These are phyloP conservation scores for Xenosphaeropsis pyriputrescens DNA, from an alignment of 2,329 filamentous ascomycete species.

Conservation along the genomic window DNA sequence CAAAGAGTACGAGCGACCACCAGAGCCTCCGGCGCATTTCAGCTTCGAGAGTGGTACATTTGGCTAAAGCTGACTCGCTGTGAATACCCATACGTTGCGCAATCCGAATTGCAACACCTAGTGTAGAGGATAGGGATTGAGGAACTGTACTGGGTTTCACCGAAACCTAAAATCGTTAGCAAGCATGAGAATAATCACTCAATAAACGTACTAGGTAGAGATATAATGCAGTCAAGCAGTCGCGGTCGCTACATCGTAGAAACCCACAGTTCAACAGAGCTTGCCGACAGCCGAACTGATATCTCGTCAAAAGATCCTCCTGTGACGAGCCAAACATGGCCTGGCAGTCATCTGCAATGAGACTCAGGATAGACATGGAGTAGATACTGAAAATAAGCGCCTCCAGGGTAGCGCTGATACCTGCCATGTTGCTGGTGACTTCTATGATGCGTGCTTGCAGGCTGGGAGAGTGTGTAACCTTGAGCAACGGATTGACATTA, in stretches of 20 bases:
- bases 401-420: constrained; percentile 41
- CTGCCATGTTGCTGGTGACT: constrained; percentile 38
- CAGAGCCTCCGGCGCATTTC: constrained; percentile 47
- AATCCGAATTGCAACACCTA: constrained; percentile 29
- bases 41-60: constrained; percentile 30
- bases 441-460: constrained; percentile 51
- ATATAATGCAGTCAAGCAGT: constrained; percentile 33
- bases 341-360: constrained; percentile 38
- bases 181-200: neutral
- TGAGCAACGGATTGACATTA: constrained; percentile 60
- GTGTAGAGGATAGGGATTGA: constrained; percentile 41
- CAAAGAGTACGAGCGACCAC: constrained; percentile 48
- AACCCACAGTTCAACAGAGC: constrained; percentile 27
- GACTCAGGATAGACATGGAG: constrained; percentile 37
- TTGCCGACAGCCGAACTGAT: constrained; percentile 29
- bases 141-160: constrained; percentile 32
- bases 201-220: constrained; percentile 32
- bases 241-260: constrained; percentile 23
- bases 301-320: constrained; percentile 22
- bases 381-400: constrained; percentile 54
- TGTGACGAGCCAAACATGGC: constrained; percentile 21
- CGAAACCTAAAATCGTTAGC: constrained; percentile 11
- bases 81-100: constrained; percentile 32
- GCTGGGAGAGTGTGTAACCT: constrained; percentile 57
- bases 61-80: constrained; percentile 21